These are phyloP conservation scores for Nicotiana noctiflora DNA, from an alignment of 257 asterid species.

Conservation along the genomic window DNA sequence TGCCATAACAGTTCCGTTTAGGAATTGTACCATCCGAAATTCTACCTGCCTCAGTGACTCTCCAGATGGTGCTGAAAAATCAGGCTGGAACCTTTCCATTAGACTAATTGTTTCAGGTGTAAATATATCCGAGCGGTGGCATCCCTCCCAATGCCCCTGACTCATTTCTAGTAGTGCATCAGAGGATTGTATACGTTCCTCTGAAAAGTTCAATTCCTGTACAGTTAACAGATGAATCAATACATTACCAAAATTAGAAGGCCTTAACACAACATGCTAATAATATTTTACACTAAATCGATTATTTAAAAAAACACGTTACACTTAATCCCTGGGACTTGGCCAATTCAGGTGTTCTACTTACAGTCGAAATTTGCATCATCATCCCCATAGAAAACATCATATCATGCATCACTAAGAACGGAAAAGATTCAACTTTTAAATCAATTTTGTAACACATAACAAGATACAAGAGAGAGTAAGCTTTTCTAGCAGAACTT, in stretches of 20 bases:
- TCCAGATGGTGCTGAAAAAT: slow-evolving; percentile 83
- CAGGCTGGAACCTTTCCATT: slow-evolving; percentile 84
- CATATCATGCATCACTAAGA: not conserved
- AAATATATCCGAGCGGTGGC: slow-evolving; percentile 70
- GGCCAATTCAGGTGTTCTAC: not conserved
- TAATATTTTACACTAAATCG: not conserved
- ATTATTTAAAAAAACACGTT: not conserved
- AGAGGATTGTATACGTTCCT: slow-evolving; percentile 71
- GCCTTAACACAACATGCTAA: not conserved
- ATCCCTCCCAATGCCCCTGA: slow-evolving; percentile 97
- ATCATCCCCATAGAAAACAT: not conserved
- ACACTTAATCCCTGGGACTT: not conserved
- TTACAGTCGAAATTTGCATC: not conserved
- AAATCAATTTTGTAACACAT: not conserved
- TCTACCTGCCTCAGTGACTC: slow-evolving; percentile 96
- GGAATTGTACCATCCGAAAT: slow-evolving; percentile 91
- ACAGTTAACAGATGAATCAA: slow-evolving; percentile 10
- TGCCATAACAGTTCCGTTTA: slow-evolving; percentile 49
- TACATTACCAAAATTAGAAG: not conserved
- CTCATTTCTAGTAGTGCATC: slow-evolving; percentile 85
- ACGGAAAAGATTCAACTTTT: not conserved
- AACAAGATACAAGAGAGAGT: not conserved
- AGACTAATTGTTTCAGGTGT: slow-evolving; percentile 58
- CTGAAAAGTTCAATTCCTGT: slow-evolving; percentile 78
- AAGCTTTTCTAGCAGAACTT: not conserved